Percentiles rank a stretch among this genome's conserved stretches.
These are phyloP conservation scores for Neocatenulostroma microsporum DNA, from an alignment of 2,329 filamentous ascomycete species.

Conservation along the genomic window DNA sequence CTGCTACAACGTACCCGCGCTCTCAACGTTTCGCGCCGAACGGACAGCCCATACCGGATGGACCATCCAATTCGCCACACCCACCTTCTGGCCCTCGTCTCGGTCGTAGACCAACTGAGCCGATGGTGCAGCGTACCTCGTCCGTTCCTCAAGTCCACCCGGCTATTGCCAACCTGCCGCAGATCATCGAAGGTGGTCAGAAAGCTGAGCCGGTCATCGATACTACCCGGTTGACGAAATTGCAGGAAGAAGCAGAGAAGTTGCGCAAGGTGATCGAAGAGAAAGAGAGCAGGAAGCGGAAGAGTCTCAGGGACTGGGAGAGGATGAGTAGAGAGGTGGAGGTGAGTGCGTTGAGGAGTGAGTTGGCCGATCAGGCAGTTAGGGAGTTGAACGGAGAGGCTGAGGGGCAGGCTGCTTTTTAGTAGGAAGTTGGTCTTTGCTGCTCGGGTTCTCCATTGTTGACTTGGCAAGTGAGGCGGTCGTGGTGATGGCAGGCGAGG, in stretches of 20 bases:
- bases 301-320: constrained; percentile 41
- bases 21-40: constrained; percentile 36
- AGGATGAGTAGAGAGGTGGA: constrained; percentile 37
- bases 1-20: constrained; percentile 40
- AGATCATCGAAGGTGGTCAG: constrained; percentile 37
- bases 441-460: too few relatives aligned
- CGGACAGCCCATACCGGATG: constrained; percentile 23
- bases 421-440: too few relatives aligned
- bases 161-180: constrained; percentile 37
- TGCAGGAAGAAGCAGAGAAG: constrained; percentile 42
- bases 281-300: constrained; percentile 39
- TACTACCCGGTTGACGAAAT: constrained; percentile 35
- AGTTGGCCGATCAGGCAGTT: constrained; percentile 42
- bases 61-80: constrained; percentile 3
- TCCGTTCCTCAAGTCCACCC: constrained; percentile 18
- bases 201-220: constrained; percentile 38
- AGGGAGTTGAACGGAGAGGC: constrained; percentile 24
- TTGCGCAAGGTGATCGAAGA: constrained; percentile 40
- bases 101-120: neutral
- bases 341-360: constrained; percentile 37
- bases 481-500: too few relatives aligned
- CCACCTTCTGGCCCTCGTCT: neutral
- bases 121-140: neutral
- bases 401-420: constrained; percentile 21
- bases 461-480: too few relatives aligned